These are phyloP conservation scores for Hapsidospora chrysogenum DNA, from an alignment of 495 filamentous ascomycete species.

Conservation along the genomic window DNA sequence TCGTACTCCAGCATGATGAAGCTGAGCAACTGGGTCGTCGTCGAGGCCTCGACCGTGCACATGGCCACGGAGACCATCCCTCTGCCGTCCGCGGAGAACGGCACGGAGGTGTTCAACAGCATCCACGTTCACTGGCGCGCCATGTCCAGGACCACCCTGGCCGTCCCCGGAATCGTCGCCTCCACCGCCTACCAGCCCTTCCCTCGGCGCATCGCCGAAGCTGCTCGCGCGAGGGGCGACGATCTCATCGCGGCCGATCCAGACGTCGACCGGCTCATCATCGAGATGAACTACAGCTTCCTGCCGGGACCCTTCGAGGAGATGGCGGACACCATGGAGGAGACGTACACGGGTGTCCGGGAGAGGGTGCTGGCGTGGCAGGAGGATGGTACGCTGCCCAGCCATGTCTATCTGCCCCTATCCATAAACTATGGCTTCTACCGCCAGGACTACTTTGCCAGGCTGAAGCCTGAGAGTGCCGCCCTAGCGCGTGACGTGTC, in stretches of 20 bases:
- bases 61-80: constrained; percentile 43
- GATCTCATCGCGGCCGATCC: constrained; percentile 34
- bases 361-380: constrained; percentile 16
- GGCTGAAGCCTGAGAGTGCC: too few relatives aligned
- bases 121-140: constrained; percentile 33
- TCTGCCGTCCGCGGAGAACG: too few relatives aligned
- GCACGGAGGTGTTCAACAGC: constrained; percentile 23
- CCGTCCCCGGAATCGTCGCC: constrained; percentile 25
- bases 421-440: constrained; percentile 42
- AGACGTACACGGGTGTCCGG: constrained; percentile 13
- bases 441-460: too few relatives aligned
- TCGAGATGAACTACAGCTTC: constrained; percentile 34
- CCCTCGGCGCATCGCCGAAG: constrained; percentile 26
- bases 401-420: constrained; percentile 32
- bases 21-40: constrained; percentile 19
- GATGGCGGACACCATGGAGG: constrained; percentile 27
- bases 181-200: constrained; percentile 37
- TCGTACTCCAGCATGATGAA: constrained; percentile 34
- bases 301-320: constrained; percentile 22
- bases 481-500: too few relatives aligned
- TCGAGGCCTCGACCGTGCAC: constrained; percentile 29
- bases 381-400: constrained; percentile 26
- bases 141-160: constrained; percentile 16
- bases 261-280: constrained; percentile 30
- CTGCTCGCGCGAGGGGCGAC: constrained; percentile 27